Conservation (phyloP, 495 filamentous ascomycete species). For the Oleoguttula mirabilis region DNA sequence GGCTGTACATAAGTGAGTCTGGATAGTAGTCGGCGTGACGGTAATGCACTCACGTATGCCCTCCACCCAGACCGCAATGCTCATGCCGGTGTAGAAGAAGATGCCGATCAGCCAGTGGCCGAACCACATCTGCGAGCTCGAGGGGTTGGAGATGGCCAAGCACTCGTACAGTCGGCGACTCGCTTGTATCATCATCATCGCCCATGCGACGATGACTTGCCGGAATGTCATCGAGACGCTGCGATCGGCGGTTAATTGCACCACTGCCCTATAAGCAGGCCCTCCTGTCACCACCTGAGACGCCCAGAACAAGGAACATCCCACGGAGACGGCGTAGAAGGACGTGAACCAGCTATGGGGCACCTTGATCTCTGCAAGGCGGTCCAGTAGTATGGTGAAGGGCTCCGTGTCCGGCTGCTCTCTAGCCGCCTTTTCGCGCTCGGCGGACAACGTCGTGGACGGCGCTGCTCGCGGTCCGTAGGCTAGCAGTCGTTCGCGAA, state of each 20-base stretch:
- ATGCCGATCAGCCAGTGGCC: slow-evolving; percentile 70
- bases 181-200: slow-evolving; percentile 62
- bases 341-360: slow-evolving; percentile 80
- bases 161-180: slow-evolving; percentile 64
- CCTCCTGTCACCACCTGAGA: slow-evolving; percentile 52
- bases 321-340: slow-evolving; percentile 67
- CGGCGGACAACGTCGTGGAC: no score
- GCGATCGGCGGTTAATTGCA: slow-evolving; percentile 3
- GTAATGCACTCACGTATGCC: slow-evolving; percentile 48
- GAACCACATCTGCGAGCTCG: slow-evolving; percentile 67
- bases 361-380: slow-evolving; percentile 44
- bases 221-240: slow-evolving; percentile 42
- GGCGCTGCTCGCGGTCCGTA: slow-evolving; percentile 45
- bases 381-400: slow-evolving; percentile 33
- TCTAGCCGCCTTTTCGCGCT: slow-evolving; percentile 10
- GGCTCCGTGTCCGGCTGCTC: slow-evolving; percentile 13
- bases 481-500: slow-evolving; percentile 42
- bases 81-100: slow-evolving; percentile 59
- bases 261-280: slow-evolving; percentile 34
- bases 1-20: slow-evolving; percentile 14
- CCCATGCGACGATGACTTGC: slow-evolving; percentile 57
- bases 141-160: slow-evolving; percentile 44
- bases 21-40: not conserved
- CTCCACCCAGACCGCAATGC: slow-evolving; percentile 76
- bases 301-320: slow-evolving; percentile 66